Base-by-base conservation (phyloP, 306 rosid species). In the Pterocarpus santalinus region DNA sequence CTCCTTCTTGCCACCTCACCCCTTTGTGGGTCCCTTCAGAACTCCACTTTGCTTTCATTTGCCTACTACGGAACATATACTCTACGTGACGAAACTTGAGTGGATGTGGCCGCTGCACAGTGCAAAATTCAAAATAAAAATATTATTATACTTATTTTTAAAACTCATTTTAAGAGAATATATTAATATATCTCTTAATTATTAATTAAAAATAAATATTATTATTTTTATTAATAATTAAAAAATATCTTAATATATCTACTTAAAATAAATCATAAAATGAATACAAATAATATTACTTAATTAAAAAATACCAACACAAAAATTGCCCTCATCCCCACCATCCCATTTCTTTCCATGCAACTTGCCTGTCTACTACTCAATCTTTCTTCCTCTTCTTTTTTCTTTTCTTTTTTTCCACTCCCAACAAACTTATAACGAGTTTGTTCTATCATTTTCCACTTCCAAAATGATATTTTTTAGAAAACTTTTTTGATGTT, bases 1-100 rank as follows among this genome's bases (percentile, higher is more conserved):
- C 83, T 78, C 85, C 93, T 73, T 73, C 4, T 67, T 81, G 80
- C 90, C 89, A 88, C 86, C 76, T 89, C 82, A 66, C 67, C 69
- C 6, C 5, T 41, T 17, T 4, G 34, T 0, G 85, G 88, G 66
- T 65, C 87, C 80, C 80, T 49, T 52, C 43, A 2, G 64, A 60
- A 28, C 30, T 11, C 44, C 73, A 73, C 70, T 81, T 85, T 68
- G 79, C 79, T 73, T 39, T 44, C 86, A 34, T 76, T 41, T 68
- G 22, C 63, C 80, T 44, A 30, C 78, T 72, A 49, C 57, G 46
- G 69, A 69, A 83, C 65, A 70, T 70, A 70, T 70, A 11, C 61
- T 69, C 62, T 76, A 51, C 77, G 36, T 68, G 58, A 36, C 52
- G 3, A 43, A 22, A 34, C 35, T 65, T 76, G 3, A 76, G 53